These are phyloP conservation scores for Apiospora rasikravindrae DNA, from an alignment of 2,329 filamentous ascomycete species.

Conservation along the genomic window DNA sequence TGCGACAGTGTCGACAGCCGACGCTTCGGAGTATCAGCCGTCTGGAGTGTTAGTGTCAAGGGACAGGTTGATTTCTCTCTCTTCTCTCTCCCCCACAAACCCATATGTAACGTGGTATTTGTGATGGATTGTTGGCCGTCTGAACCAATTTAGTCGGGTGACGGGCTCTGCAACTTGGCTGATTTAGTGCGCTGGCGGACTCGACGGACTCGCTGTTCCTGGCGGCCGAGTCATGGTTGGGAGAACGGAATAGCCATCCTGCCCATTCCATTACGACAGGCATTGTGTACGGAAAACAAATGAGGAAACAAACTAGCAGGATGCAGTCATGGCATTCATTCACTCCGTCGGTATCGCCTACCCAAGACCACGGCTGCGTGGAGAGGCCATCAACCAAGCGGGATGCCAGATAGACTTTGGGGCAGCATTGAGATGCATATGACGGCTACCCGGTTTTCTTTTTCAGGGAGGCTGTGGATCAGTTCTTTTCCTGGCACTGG, in stretches of 20 bases:
- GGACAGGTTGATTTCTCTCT: not conserved
- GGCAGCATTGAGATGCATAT: not conserved
- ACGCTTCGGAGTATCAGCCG: not conserved
- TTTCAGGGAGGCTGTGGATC: not conserved
- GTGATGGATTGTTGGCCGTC: not conserved
- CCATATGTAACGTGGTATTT: slow-evolving; percentile 13
- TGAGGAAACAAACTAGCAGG: not conserved
- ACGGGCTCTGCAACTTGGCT: slow-evolving; percentile 6
- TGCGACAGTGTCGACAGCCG: not conserved
- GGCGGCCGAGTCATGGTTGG: not conserved
- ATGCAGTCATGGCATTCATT: not conserved
- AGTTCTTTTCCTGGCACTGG: not conserved
- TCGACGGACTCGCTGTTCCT: not conserved
- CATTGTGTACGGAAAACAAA: not conserved
- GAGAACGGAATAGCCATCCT: not conserved
- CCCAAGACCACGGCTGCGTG: not conserved
- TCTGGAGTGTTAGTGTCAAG: not conserved
- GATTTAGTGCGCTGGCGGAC: not conserved
- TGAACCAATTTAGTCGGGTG: not conserved
- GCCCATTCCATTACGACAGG: not conserved
- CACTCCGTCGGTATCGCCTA: not conserved
- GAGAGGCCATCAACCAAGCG: not conserved
- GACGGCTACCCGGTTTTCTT: no score
- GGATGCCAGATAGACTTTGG: not conserved
- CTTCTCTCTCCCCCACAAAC: not conserved